phyloP scores from a whole-genome alignment of 148 eudicot genomes.

The Chenopodium berlandieri region DNA sequence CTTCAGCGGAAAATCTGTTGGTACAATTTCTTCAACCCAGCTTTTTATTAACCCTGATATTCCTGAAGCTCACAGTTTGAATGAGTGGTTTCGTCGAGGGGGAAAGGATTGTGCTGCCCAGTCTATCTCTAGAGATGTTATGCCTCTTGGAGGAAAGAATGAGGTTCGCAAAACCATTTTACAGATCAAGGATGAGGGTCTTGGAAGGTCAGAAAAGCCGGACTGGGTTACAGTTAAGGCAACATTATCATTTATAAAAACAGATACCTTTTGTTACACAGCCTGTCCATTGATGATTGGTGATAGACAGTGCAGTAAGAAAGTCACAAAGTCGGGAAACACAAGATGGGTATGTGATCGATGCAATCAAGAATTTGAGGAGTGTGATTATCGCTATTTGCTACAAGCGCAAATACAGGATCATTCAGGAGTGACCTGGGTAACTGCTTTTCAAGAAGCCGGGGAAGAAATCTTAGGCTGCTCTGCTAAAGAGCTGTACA shows the following conservation, averaged over 20 bases:
- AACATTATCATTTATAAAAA: constrained; percentile 65
- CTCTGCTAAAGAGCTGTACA: constrained; percentile 75
- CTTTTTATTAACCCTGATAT: constrained; percentile 79
- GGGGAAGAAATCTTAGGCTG: constrained; percentile 90
- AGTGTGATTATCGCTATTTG: constrained; percentile 89
- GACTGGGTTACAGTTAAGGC: constrained; percentile 90
- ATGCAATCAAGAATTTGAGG: constrained; percentile 92
- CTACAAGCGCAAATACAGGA: constrained; percentile 95
- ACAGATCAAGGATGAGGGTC: constrained; percentile 86
- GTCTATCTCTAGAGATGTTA: constrained; percentile 71
- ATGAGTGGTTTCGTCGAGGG: constrained; percentile 68
- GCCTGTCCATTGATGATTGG: constrained; percentile 97
- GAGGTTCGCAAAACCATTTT: constrained; percentile 72
- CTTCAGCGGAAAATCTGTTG: constrained; percentile 81
- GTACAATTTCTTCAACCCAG: constrained; percentile 83
- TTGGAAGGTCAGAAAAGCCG: constrained; percentile 85
- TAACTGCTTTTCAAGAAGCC: constrained; percentile 89
- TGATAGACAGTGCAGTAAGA: constrained; percentile 90
- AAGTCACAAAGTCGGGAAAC: constrained; percentile 76
- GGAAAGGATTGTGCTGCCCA: constrained; percentile 62
- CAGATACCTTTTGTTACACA: constrained; percentile 83
- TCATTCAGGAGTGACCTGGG: constrained; percentile 84
- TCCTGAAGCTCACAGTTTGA: constrained; percentile 60
- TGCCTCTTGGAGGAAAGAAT: constrained; percentile 67
- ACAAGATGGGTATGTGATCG: constrained; percentile 87